phyloP scores from a whole-genome alignment of 1,284 basidiomycete species.

The Cystobasidiaceae sp. region DNA sequence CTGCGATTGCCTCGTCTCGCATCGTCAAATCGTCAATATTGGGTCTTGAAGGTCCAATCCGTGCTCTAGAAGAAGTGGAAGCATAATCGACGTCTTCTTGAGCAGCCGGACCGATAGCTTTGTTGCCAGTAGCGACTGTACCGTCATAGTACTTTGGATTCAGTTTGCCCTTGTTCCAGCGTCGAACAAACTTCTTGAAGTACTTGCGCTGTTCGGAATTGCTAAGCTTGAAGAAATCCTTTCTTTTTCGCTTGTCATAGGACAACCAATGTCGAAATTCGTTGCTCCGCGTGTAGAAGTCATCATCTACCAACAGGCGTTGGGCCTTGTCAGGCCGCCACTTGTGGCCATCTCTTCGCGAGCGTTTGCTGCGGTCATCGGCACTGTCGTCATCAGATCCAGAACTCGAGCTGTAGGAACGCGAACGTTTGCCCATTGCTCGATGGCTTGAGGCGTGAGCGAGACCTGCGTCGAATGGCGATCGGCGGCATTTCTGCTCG shows the following conservation, averaged over 20 bases:
- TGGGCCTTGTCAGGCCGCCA: slow-evolving; percentile 1
- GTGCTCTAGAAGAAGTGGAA: no score
- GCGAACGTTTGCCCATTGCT: slow-evolving; percentile 17
- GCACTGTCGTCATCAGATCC: slow-evolving; percentile 7
- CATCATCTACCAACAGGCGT: slow-evolving; percentile 2
- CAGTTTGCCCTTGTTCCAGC: slow-evolving; percentile 32
- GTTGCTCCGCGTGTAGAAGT: slow-evolving; percentile 15
- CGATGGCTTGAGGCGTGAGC: neutral
- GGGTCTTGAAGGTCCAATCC: no score
- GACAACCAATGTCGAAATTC: slow-evolving; percentile 25
- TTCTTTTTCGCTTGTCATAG: slow-evolving; percentile 14
- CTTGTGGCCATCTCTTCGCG: neutral
- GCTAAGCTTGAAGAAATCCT: slow-evolving; percentile 10
- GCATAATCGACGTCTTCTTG: no score
- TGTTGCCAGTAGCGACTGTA: neutral
- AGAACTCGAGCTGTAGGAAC: slow-evolving; percentile 20
- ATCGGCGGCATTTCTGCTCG: no score
- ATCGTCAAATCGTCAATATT: slow-evolving; percentile 12
- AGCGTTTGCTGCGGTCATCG: slow-evolving; percentile 15
- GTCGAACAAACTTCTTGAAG: slow-evolving; percentile 31
- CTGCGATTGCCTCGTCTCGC: slow-evolving; percentile 19
- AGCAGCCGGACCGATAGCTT: no score
- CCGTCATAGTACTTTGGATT: slow-evolving; percentile 17
- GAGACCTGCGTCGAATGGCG: no score
- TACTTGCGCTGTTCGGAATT: slow-evolving; percentile 23